Conservation (phyloP, 208 protist species). For the Strigomonas galati region DNA sequence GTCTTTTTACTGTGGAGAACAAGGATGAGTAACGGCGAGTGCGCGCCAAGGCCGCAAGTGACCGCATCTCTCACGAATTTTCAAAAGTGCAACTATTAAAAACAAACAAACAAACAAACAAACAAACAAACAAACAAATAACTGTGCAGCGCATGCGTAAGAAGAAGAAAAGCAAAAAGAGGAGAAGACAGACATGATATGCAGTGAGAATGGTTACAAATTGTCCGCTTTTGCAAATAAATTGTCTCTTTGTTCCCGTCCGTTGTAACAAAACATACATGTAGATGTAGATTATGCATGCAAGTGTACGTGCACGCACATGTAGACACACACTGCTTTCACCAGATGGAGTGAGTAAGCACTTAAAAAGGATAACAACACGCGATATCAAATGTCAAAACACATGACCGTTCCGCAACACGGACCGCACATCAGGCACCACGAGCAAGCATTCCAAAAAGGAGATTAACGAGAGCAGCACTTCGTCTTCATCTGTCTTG, state of each 20-base stretch:
- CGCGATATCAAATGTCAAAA: conserved; percentile 18
- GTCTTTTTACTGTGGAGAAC: neutral
- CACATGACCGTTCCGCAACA: conserved; percentile 66
- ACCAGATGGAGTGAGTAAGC: too few species aligned
- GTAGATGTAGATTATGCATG: conserved; percentile 7
- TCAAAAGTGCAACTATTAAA: neutral
- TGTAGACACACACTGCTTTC: too few species aligned
- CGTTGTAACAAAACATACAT: neutral
- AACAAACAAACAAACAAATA: neutral
- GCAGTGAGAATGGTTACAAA: too few species aligned
- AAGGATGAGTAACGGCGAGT: too few species aligned
- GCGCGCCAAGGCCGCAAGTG: too few species aligned
- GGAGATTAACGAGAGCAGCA: conserved; percentile 65
- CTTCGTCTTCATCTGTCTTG: conserved; percentile 52
- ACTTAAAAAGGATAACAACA: conserved; percentile 1
- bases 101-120: neutral
- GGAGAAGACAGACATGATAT: too few species aligned
- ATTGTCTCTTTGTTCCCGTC: too few species aligned
- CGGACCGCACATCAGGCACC: conserved; percentile 78
- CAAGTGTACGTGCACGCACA: too few species aligned
- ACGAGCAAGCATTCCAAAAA: conserved; percentile 78
- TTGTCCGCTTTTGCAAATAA: too few species aligned
- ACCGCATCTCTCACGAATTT: neutral
- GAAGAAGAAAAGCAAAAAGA: too few species aligned
- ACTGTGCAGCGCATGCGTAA: too few species aligned